Evolutionary conservation across 371 early-diverging fungal species (phyloP), one percentile per base, ranked within the genome.

Genomic region (Capniomyces stellatus): DNA sequence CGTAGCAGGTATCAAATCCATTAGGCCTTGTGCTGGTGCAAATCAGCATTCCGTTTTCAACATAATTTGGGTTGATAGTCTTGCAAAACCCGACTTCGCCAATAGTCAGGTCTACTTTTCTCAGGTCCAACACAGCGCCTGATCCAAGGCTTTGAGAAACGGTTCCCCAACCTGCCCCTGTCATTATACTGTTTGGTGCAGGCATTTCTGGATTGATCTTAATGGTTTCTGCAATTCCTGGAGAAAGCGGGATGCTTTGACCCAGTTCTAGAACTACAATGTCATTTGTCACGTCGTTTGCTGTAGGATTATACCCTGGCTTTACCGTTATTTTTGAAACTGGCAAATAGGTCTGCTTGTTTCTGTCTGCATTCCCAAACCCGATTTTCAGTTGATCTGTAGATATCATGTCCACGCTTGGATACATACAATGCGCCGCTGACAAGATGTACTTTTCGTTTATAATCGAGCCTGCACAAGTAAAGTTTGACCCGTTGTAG

Each of bases 361-460:
- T 30, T 49, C 49, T 49, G n/a, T 27, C 30, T 3, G 49, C 21
- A 49, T 30, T 49, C 8, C 49, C 49, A 49, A 27, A 49, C n/a
- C 49, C 49, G 18, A 49, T 30, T 27, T 27, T n/a, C 4, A 49
- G 24, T 29, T 49, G 29, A 28, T 4, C 8, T 24, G 28, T 2
- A 49, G 3, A 18, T 49, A 49, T 27, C 4, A 29, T 18, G 4
- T 25, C n/a, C 10, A n/a, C 28, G 10, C 15, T 30, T 3, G 49
- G 49, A 27, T 49, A 49, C 49, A 71, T 60, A 52, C 74, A 73
- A 57, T 73, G 74, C 1, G 74, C 74, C 1, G 74, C 74, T 0
- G 74, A 67, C 13, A 73, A 40, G 12, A 73, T 51, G 57, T 56
- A 62, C n/a, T 57, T 46, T 30, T 60, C 48, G 21, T 55, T 56